A percentile compares a stretch with the other conserved stretches of the same genome.
Conservation (phyloP, 2,329 filamentous ascomycete species). For the Pezicula carpinea region DNA sequence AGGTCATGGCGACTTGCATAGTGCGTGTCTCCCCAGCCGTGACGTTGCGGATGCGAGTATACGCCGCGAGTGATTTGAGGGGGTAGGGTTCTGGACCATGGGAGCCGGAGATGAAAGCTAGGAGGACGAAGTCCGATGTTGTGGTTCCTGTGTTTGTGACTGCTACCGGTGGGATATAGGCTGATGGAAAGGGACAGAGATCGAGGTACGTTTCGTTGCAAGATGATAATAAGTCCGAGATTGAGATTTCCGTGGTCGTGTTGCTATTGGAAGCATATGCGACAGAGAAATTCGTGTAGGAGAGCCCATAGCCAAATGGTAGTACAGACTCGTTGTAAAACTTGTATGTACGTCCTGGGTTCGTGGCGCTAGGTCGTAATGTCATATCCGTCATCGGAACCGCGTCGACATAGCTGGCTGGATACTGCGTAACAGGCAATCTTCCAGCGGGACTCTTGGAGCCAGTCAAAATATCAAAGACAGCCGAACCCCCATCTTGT, state of each 20-base stretch:
- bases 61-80: slow-evolving; percentile 46
- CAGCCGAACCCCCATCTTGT: slow-evolving; percentile 51
- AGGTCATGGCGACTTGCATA: slow-evolving; percentile 35
- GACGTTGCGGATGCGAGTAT: slow-evolving; percentile 32
- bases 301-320: slow-evolving; percentile 50
- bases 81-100: slow-evolving; percentile 47
- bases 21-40: slow-evolving; percentile 26
- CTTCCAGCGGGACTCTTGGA: slow-evolving; percentile 45
- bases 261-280: slow-evolving; percentile 1
- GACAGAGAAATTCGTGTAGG: slow-evolving; percentile 50
- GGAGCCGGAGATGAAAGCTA: slow-evolving; percentile 43
- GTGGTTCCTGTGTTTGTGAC: slow-evolving; percentile 46
- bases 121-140: slow-evolving; percentile 46
- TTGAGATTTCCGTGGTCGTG: slow-evolving; percentile 31
- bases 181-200: slow-evolving; percentile 30
- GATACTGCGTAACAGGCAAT: slow-evolving; percentile 52
- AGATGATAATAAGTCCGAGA: slow-evolving; percentile 29
- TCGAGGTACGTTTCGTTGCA: slow-evolving; percentile 25
- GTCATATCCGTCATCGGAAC: slow-evolving; percentile 52
- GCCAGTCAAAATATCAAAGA: slow-evolving; percentile 50
- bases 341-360: slow-evolving; percentile 46
- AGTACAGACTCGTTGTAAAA: slow-evolving; percentile 52
- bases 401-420: slow-evolving; percentile 42
- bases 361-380: slow-evolving; percentile 40
- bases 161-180: slow-evolving; percentile 29